These are phyloP conservation scores for Arthrocladium fulminans DNA, from an alignment of 2,329 filamentous ascomycete species.

Conservation along the genomic window DNA sequence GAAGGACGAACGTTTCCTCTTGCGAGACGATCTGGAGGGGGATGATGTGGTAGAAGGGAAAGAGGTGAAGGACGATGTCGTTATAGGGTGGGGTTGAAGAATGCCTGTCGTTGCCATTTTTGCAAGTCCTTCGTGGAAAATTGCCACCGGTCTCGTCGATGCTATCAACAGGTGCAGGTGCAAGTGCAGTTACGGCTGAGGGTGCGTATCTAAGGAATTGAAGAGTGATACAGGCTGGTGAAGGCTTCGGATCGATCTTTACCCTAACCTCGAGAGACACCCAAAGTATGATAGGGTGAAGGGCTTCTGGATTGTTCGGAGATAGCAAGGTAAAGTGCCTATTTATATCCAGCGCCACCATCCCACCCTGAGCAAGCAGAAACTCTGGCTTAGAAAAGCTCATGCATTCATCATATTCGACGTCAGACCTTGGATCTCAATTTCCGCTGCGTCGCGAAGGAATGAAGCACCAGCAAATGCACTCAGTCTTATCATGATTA, in stretches of 20 bases:
- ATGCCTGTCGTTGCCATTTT: not conserved
- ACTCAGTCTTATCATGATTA: not conserved
- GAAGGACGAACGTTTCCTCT: not conserved
- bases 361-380: not conserved
- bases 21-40: not conserved
- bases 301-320: not conserved
- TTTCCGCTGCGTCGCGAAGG: not conserved
- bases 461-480: not conserved
- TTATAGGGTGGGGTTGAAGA: conserved; percentile 23
- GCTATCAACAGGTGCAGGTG: not conserved
- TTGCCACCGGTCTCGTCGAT: not conserved
- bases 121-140: not conserved
- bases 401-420: not conserved
- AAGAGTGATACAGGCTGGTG: too few relatives aligned
- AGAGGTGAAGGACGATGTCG: conserved; percentile 17
- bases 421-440: not conserved
- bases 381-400: not conserved
- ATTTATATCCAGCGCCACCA: not conserved
- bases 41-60: not conserved
- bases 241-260: not conserved
- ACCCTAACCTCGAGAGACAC: not conserved
- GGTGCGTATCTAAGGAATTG: too few relatives aligned
- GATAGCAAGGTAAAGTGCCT: not conserved
- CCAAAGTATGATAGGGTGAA: not conserved
- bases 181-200: too few relatives aligned